Evolutionary conservation across 805 yeast genomes (phyloP), one percentile per base, ranked within the genome.

Genomic region (Ascoidea rubescens): DNA sequence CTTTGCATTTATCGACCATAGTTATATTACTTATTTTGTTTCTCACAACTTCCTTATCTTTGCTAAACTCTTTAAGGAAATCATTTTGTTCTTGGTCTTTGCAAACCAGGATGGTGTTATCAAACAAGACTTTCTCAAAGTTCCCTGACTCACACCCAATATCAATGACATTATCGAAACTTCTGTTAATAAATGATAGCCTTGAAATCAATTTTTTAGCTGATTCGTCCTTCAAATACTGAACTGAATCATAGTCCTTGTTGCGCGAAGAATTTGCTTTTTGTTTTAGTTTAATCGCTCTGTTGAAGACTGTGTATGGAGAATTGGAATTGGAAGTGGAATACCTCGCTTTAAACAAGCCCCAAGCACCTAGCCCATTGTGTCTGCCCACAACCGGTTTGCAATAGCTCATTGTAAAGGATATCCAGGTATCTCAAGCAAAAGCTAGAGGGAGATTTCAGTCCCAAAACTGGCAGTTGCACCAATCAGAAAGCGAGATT

Each of bases 71-170:
- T 45, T 64, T 61, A 44, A 67, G 66, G 31, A 17, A 10, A 12
- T 32, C 32, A 8, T 68, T 64, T 48, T 62, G 63, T 21, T 66
- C 71, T 28, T 72, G 67, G 2, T 59, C 59, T 28, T 73, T 78
- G 5, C 67, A n/a, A 10, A 31, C 33, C 6, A 47, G 31, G 12
- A 8, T 47, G 4, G 30, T 31, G 30, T 47, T 42, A 10, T 31
- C 72, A 65, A 47, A 64, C 30, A 71, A 63, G 49, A 62, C 64
- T 49, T 70, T 67, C 53, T 76, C 73, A 12, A 82, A 67, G 62
- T 79, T 80, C 0, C 95, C 95, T 51, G 82, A 72, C 48, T 85
- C 80, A 8, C 83, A 73, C 3, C 96, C 96, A 53, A 84, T 74
- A 62, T 87, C 95, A 53, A 87, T 66, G 43, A 83, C 74, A 21